These are phyloP conservation scores for Nothophoma quercina DNA, from an alignment of 2,329 filamentous ascomycete species.

Conservation along the genomic window DNA sequence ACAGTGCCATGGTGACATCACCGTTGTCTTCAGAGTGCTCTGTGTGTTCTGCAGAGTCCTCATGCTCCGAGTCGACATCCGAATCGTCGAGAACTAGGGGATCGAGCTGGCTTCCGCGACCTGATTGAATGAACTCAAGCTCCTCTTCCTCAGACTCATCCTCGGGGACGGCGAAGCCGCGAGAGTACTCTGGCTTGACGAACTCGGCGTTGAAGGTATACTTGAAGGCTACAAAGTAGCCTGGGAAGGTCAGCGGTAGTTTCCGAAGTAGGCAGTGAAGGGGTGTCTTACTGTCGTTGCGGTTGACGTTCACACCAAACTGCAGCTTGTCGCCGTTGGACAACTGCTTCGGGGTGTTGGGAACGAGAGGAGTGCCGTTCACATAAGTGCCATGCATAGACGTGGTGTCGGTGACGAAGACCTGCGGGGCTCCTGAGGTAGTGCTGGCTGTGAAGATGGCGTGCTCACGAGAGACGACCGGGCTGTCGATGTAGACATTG, in stretches of 20 bases:
- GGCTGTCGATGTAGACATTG: slow-evolving; percentile 74
- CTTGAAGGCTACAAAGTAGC: slow-evolving; percentile 42
- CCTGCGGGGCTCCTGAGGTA: slow-evolving; percentile 25
- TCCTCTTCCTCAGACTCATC: slow-evolving; percentile 42
- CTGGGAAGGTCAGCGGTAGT: slow-evolving; percentile 27
- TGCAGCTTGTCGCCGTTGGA: slow-evolving; percentile 44
- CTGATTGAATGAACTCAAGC: slow-evolving; percentile 11
- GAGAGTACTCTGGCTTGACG: slow-evolving; percentile 21
- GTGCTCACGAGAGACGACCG: slow-evolving; percentile 75
- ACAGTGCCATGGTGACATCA: slow-evolving; percentile 2
- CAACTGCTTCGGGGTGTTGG: slow-evolving; percentile 33
- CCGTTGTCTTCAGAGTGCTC: slow-evolving; percentile 3
- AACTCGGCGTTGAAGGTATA: slow-evolving; percentile 39
- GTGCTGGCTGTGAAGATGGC: slow-evolving; percentile 56
- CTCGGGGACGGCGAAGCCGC: slow-evolving; percentile 44
- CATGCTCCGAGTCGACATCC: slow-evolving; percentile 33
- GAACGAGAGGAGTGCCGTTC: slow-evolving; percentile 51
- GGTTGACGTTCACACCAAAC: slow-evolving; percentile 48
- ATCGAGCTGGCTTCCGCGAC: slow-evolving; percentile 36
- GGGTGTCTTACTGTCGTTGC: slow-evolving; percentile 40
- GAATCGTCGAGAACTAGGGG: slow-evolving; percentile 43
- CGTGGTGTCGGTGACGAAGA: slow-evolving; percentile 62
- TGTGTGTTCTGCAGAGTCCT: slow-evolving; percentile 11
- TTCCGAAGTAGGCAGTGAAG: not conserved
- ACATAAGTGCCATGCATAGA: slow-evolving; percentile 70